Conservation (phyloP, 148 eudicot genomes). For the Nepenthes gracilis region DNA sequence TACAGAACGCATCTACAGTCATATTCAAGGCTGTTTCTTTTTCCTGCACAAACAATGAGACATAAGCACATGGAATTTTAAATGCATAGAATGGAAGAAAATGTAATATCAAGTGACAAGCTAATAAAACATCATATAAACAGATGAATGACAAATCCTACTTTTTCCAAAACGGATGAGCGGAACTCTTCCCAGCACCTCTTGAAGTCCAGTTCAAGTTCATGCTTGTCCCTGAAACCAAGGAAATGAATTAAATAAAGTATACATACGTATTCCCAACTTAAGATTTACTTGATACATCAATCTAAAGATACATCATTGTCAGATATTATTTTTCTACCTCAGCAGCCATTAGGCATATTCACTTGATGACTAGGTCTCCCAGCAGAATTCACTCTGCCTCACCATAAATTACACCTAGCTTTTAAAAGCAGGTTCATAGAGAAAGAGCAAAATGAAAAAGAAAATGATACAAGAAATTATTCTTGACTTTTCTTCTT, state of each 20-base stretch:
- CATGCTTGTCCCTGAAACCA: slow-evolving; percentile 61
- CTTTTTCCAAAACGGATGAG: slow-evolving; percentile 92
- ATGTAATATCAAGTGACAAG: not conserved
- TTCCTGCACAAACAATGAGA: slow-evolving; percentile 55
- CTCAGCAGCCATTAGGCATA: no score
- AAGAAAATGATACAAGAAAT: no score
- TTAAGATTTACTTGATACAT: not conserved
- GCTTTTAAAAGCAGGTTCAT: no score
- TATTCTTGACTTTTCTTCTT: no score
- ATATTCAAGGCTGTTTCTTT: slow-evolving; percentile 92
- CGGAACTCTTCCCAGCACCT: slow-evolving; percentile 97
- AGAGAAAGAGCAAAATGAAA: no score
- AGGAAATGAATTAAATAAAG: not conserved
- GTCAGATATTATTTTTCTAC: no score
- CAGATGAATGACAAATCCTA: slow-evolving; percentile 8
- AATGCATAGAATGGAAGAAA: slow-evolving; percentile 2
- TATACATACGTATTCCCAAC: not conserved
- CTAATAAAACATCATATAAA: slow-evolving; percentile 1
- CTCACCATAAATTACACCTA: no score
- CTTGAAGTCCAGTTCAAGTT: slow-evolving; percentile 90
- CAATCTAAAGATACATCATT: not conserved
- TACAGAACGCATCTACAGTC: slow-evolving; percentile 95
- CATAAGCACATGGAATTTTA: slow-evolving; percentile 6
- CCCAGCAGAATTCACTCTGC: no score
- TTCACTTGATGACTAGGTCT: no score